These are phyloP conservation scores for Penicillium arizonense DNA, from an alignment of 495 filamentous ascomycete genomes.

Conservation along the genomic window DNA sequence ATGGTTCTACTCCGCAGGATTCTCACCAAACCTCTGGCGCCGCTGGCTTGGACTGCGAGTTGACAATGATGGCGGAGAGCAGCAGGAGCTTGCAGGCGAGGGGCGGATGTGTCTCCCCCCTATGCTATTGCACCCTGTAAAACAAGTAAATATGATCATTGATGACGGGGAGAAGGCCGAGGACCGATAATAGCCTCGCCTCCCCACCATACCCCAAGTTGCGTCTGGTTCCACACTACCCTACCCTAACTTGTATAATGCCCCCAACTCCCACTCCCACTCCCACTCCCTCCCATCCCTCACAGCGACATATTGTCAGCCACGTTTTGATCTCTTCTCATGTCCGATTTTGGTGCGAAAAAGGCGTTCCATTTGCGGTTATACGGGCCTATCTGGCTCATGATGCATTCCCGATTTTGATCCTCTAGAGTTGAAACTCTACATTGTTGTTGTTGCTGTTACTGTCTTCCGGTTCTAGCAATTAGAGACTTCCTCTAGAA, in stretches of 20 bases:
- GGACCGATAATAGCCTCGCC: constrained; percentile 14
- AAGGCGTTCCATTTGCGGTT: constrained; percentile 4
- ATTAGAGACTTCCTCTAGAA: background rate
- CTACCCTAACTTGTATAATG: constrained; percentile 5
- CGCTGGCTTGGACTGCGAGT: constrained; percentile 85
- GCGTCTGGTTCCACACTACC: background rate
- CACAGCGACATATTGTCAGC: background rate
- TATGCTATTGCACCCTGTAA: constrained; percentile 92
- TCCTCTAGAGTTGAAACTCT: too few relatives aligned
- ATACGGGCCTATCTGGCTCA: background rate
- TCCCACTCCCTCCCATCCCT: background rate
- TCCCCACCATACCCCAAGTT: background rate
- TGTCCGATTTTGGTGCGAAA: constrained; percentile 1
- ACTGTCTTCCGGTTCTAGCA: background rate
- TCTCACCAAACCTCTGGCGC: constrained; percentile 77
- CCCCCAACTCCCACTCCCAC: background rate
- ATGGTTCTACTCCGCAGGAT: constrained; percentile 94
- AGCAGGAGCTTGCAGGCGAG: constrained; percentile 72
- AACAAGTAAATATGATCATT: constrained; percentile 75
- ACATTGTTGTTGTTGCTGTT: background rate
- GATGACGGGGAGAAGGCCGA: constrained; percentile 46
- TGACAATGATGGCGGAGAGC: constrained; percentile 82
- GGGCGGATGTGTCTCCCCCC: constrained; percentile 92
- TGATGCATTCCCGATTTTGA: constrained; percentile 4
- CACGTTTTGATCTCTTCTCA: constrained; percentile 4